These are phyloP conservation scores for Quillaja saponaria DNA, from an alignment of 306 rosid genomes.

Conservation along the genomic window DNA sequence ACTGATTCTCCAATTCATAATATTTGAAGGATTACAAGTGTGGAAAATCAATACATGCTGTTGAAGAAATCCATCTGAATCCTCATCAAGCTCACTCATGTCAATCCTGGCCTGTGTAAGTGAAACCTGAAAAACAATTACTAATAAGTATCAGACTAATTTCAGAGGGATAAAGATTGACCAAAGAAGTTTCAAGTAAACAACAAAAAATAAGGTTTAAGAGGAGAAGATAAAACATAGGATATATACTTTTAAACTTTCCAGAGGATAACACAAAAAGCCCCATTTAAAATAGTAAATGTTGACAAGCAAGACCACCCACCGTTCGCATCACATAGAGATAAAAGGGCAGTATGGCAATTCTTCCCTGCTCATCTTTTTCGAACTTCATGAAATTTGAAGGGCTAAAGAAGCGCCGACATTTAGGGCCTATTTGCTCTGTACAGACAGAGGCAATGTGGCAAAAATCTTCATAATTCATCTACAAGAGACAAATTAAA, in stretches of 20 bases:
- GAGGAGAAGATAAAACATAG: slow-evolving; percentile 13
- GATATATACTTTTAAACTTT: not conserved
- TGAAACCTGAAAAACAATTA: slow-evolving; percentile 71
- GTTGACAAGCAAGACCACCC: slow-evolving; percentile 32
- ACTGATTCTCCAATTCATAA: slow-evolving; percentile 22
- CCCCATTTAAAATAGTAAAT: slow-evolving; percentile 2
- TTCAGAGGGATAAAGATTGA: slow-evolving; percentile 17
- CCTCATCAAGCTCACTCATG: slow-evolving; percentile 98
- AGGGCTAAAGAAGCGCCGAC: slow-evolving; percentile 95
- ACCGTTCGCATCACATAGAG: slow-evolving; percentile 99
- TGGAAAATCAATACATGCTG: slow-evolving; percentile 60
- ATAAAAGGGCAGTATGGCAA: slow-evolving; percentile 98
- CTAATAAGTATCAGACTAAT: slow-evolving; percentile 22
- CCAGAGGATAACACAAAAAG: slow-evolving; percentile 15
- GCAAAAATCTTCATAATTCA: slow-evolving; percentile 99
- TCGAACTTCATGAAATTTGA: slow-evolving; percentile 99
- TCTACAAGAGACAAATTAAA: slow-evolving; percentile 54
- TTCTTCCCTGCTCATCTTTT: slow-evolving; percentile 98
- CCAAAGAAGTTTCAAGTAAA: slow-evolving; percentile 17
- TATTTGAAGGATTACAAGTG: slow-evolving; percentile 27
- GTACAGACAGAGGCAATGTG: slow-evolving; percentile 98
- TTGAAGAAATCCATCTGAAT: slow-evolving; percentile 97
- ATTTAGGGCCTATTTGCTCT: slow-evolving; percentile 96
- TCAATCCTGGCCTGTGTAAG: slow-evolving; percentile 98
- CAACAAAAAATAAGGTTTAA: slow-evolving; percentile 1